Conservation (phyloP, 257 asterid genomes). For the Salvia splendens region DNA sequence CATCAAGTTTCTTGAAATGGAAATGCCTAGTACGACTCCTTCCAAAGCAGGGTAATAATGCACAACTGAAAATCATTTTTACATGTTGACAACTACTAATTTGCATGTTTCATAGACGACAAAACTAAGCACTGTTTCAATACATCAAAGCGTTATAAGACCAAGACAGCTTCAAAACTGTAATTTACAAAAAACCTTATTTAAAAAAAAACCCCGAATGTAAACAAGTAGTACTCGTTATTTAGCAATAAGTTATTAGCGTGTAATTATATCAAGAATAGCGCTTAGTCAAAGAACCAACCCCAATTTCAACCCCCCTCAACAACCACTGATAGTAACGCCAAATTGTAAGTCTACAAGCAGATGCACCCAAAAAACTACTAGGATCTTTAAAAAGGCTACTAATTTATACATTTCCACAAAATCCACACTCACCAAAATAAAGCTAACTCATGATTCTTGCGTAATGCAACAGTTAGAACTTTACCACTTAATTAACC, state of each 20-base stretch:
- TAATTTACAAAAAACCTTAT: too few species aligned
- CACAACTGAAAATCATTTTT: not conserved
- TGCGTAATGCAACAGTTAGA: not conserved
- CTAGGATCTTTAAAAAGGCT: too few species aligned
- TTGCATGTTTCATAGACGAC: not conserved
- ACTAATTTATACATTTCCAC: not conserved
- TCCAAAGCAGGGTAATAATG: not conserved
- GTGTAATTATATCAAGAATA: too few species aligned
- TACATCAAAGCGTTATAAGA: not conserved
- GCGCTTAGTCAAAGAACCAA: too few species aligned
- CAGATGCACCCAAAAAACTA: constrained; percentile 9
- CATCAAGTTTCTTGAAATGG: not conserved
- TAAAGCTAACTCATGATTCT: constrained; percentile 7
- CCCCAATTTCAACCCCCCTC: not conserved
- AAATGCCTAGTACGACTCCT: not conserved
- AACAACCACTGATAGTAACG: not conserved
- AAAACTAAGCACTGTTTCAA: not conserved
- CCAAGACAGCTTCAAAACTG: not conserved
- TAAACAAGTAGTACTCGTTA: too few species aligned
- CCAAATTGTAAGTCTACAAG: constrained; percentile 8
- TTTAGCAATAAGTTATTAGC: too few species aligned
- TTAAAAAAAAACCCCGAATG: too few species aligned
- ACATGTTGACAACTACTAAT: not conserved
- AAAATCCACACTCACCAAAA: constrained; percentile 1
- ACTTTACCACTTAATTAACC: not conserved